phyloP scores from a whole-genome alignment of 202 grass and related monocot genomes.

The Carex arenaria region DNA sequence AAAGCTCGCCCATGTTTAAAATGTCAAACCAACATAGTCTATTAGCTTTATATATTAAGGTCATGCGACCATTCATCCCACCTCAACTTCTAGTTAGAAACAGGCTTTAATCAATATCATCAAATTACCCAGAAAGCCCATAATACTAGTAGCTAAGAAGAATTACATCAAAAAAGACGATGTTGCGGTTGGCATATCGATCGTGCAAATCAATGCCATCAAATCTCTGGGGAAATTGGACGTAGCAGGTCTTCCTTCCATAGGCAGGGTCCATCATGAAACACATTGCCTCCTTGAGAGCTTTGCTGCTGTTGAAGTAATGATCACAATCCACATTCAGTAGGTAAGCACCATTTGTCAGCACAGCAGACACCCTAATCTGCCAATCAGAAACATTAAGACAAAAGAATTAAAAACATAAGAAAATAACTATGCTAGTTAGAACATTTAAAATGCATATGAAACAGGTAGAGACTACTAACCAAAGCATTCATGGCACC shows the following conservation, averaged over 20 bases:
- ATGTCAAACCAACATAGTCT: neutral
- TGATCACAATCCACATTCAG: slow-evolving; percentile 99
- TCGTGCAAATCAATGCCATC: slow-evolving; percentile 96
- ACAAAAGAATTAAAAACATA: neutral
- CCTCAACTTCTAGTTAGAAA: neutral
- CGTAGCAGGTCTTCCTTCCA: slow-evolving; percentile 94
- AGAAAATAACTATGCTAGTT: neutral
- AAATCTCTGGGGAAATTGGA: slow-evolving; percentile 98
- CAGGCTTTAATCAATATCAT: neutral
- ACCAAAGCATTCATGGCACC: slow-evolving; percentile 99
- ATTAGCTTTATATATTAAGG: neutral
- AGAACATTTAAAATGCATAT: slow-evolving; percentile 6
- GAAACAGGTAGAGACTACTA: slow-evolving; percentile 31
- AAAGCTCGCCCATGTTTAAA: neutral
- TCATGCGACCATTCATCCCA: neutral
- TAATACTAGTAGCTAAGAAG: slow-evolving; percentile 10
- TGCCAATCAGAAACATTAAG: slow-evolving; percentile 21
- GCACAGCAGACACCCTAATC: slow-evolving; percentile 96
- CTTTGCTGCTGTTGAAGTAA: slow-evolving; percentile 99
- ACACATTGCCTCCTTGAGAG: slow-evolving; percentile 98
- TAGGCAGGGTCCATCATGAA: slow-evolving; percentile 97
- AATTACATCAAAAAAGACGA: slow-evolving; percentile 99
- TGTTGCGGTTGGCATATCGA: slow-evolving; percentile 99
- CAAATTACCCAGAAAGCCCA: neutral
- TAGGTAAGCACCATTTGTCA: slow-evolving; percentile 97